phyloP scores from a whole-genome alignment of 345 rosid genomes.

The Syzygium aqueum region DNA sequence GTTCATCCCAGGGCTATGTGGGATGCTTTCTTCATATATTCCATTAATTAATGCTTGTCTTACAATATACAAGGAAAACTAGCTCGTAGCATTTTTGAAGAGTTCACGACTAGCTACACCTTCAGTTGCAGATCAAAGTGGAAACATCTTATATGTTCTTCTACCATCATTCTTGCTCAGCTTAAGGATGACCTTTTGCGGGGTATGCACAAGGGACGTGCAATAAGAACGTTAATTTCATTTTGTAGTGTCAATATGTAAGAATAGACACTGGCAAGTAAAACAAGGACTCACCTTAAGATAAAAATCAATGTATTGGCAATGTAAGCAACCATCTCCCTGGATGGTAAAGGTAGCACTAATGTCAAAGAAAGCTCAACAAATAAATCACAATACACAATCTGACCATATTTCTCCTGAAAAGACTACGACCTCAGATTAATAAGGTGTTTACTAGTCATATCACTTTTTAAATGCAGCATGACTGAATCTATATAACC shows the following conservation, averaged over 20 bases:
- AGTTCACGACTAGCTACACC: not conserved
- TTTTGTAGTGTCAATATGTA: not conserved
- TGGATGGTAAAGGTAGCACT: constrained; percentile 15
- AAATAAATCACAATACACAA: not conserved
- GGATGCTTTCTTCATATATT: not conserved
- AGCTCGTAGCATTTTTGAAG: not conserved
- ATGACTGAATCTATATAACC: not conserved
- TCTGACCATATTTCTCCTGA: not conserved
- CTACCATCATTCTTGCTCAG: not conserved
- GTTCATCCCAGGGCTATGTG: not conserved
- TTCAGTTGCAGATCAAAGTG: not conserved
- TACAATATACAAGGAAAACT: not conserved
- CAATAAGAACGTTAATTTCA: not conserved
- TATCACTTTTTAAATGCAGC: not conserved
- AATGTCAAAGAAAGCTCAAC: not conserved
- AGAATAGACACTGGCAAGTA: not conserved
- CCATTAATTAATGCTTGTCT: not conserved
- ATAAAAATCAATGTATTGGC: constrained; percentile 94
- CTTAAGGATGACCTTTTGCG: not conserved
- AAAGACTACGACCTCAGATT: not conserved
- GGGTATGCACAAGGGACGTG: not conserved
- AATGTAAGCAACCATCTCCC: constrained; percentile 98
- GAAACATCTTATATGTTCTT: not conserved
- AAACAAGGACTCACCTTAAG: constrained; percentile 49
- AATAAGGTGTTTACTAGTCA: not conserved